Percentiles rank a stretch among this genome's conserved stretches.
These are phyloP conservation scores for Gynostemma pentaphyllum DNA, from an alignment of 306 rosid genomes.

Conservation along the genomic window DNA sequence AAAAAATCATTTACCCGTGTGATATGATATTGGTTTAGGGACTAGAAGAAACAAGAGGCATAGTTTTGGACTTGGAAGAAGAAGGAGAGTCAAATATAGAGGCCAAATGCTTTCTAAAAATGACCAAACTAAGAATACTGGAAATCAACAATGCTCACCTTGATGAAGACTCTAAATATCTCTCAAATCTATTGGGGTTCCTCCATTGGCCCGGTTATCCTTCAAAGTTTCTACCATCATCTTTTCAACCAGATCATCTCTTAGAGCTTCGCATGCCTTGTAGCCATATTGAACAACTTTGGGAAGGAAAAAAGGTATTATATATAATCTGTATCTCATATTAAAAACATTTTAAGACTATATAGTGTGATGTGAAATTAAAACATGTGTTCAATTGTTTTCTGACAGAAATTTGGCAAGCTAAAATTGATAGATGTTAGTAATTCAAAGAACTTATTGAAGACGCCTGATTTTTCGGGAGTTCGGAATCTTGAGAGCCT, in stretches of 20 bases:
- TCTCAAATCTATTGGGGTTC: slow-evolving; percentile 20
- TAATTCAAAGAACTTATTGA: not conserved
- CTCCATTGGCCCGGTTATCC: slow-evolving; percentile 24
- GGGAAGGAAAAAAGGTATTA: not conserved
- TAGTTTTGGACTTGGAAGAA: slow-evolving; percentile 11
- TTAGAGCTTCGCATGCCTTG: slow-evolving; percentile 7
- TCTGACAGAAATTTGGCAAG: not conserved
- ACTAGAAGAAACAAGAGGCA: no score
- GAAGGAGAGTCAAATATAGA: not conserved
- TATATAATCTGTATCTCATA: not conserved
- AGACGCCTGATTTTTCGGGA: not conserved
- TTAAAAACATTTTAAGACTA: not conserved
- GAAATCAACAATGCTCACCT: slow-evolving; percentile 11
- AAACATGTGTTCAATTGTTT: not conserved
- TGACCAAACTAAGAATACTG: slow-evolving; percentile 18
- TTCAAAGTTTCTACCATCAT: slow-evolving; percentile 10
- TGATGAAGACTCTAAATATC: slow-evolving; percentile 3
- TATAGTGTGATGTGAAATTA: no score
- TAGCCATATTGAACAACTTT: slow-evolving; percentile 5
- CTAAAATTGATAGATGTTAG: not conserved
- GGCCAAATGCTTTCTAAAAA: slow-evolving; percentile 4
- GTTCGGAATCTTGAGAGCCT: not conserved
- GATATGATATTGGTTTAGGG: no score
- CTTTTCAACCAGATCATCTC: slow-evolving; percentile 20
- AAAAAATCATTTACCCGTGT: no score